Base-by-base conservation (phyloP, 345 rosid genomes). In the Turritis glabra region DNA sequence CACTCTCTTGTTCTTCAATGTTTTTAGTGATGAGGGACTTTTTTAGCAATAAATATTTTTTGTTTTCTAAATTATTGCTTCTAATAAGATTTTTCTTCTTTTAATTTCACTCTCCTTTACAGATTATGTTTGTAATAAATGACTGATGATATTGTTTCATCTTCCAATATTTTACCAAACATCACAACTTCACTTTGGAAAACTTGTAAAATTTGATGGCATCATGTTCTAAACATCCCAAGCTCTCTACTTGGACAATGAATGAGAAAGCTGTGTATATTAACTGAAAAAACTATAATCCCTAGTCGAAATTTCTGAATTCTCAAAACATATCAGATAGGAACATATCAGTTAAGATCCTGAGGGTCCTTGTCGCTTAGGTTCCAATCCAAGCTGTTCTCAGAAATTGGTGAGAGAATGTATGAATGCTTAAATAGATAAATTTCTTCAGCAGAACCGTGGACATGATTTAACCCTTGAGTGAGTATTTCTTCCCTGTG, bases 401-500 rank as follows among this genome's bases (percentile, higher is more conserved):
- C 17, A 30, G 3, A 44, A 10, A 57, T 6, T 46, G 67, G 47
- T 59, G 17, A 26, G 38, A 50, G 10, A 17, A 22, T 18, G 12
- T 25, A 59, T 35, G 8, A 55, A 73, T 73, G 56, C 29, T 19
- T 41, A 40, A 30, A 10, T 11, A 22, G 6, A 27, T 53, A 30
- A 41, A 41, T 55, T 14, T 46, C 48, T 46, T 64, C 59, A 32
- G 58, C 32, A 56, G 43, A 56, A 25, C 11, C 38, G n/a, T 10
- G 4, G 18, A 11, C 40, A 27, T 64, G 55, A 15, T 8, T 82
- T 77, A 82, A 38, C 73, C 79, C 62, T 71, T 85, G 46, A 89
- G 64, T 22, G 87, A 83, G 71, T 87, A 87, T 60, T 86, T 89
- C 75, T 86, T 87, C 79, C 96, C 90, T 1, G 86, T 80, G 75